These are phyloP conservation scores for Fraxinus baroniana DNA, from an alignment of 305 asterid genomes.

Conservation along the genomic window DNA sequence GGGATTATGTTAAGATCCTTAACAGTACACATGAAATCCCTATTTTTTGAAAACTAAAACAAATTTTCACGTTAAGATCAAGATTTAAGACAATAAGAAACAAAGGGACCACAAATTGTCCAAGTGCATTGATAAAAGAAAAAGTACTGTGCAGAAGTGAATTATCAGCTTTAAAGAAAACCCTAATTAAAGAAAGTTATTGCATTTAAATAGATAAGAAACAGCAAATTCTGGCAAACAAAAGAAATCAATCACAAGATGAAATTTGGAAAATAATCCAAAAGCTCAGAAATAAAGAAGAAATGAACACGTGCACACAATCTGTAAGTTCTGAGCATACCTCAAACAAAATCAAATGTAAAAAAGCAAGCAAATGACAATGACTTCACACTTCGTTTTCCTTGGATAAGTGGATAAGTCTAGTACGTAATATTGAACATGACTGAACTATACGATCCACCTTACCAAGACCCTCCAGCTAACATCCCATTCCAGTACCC, in stretches of 20 bases:
- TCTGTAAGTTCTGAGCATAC: constrained; percentile 32
- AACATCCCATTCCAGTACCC: constrained; percentile 45
- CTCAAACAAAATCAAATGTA: constrained; percentile 23
- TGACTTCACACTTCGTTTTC: background rate
- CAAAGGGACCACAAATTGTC: background rate
- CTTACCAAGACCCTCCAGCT: constrained; percentile 43
- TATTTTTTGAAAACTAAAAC: background rate
- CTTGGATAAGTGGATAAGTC: background rate
- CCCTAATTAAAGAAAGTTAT: constrained; percentile 7
- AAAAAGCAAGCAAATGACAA: background rate
- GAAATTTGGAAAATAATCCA: background rate
- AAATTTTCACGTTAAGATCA: background rate
- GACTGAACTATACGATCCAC: background rate
- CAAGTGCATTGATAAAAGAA: background rate
- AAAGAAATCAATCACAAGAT: constrained; percentile 24
- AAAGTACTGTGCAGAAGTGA: background rate
- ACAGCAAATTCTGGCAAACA: constrained; percentile 28
- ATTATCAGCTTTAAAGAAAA: constrained; percentile 4
- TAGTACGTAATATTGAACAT: background rate
- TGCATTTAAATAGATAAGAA: constrained; percentile 30
- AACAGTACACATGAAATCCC: background rate
- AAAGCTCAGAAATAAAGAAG: background rate
- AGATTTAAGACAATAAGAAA: background rate
- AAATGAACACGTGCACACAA: constrained; percentile 32
- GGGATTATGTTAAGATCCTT: background rate